Evolutionary conservation across 2,329 filamentous ascomycete genomes (phyloP), one percentile per base, ranked within the genome.

Genomic region (Huntiella moniliformis): DNA sequence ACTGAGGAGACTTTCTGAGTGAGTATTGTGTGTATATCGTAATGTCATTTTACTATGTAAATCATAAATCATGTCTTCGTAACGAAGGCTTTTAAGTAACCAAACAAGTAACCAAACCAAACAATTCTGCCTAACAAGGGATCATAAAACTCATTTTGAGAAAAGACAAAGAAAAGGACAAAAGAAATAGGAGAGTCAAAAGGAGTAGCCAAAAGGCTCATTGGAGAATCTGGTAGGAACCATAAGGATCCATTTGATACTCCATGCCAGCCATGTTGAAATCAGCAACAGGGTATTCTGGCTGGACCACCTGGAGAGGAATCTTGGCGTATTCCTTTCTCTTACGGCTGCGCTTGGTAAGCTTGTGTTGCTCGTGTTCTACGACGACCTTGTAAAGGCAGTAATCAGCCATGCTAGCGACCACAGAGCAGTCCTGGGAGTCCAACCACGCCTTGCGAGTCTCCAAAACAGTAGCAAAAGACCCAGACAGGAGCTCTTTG

Each of bases 261-360:
- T 39, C 38, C n/a, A 39, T 8, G 4, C 38, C 15, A 3, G 12
- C 15, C 5, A 39, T 39, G 37, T 12, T 22, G 16, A 16, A 22
- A 15, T 16, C 16, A 10, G 31, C 36, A 28, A 45, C 17, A 28
- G 22, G 22, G 22, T 28, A 28, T 28, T 28, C 22, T 28, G 22
- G 22, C 10, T 28, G 22, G 22, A 28, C 22, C 22, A 28, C 10
- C 22, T 28, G 22, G 22, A 49, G 34, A 2, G 38, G 22, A 34
- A 46, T 35, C 5, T 31, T 41, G 7, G 38, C 22, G 11, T 13
- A 16, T 4, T 38, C 22, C 31, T 49, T 40, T 34, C 38, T 49
- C 47, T 49, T 49, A 22, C 47, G 43, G 33, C 42, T 45, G 38
- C 47, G 47, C 11, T 42, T 45, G 35, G 16, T 31, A n/a, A 49